A percentile compares a stretch with the other conserved stretches of the same genome.
Evolutionary conservation across 2,329 filamentous ascomycete species (phyloP).

Genomic region (Talaromyces sp.): DNA sequence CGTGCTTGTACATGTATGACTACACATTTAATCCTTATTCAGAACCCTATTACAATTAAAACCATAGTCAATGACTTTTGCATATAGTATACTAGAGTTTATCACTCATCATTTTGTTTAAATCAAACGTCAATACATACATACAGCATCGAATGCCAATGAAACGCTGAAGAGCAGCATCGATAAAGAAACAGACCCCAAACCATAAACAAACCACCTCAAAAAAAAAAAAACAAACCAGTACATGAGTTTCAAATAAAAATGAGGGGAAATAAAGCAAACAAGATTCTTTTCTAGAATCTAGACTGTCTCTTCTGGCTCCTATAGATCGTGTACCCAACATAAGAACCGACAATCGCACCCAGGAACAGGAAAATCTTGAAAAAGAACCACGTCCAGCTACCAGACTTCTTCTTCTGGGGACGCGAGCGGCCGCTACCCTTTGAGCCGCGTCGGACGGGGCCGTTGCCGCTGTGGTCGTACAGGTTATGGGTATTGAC

Average conservation of each 20-base stretch:
- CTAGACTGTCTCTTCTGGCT: constrained; percentile 47
- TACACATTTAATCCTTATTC: no score
- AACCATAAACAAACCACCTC: neutral
- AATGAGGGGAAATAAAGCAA: constrained; percentile 1
- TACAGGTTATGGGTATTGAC: constrained; percentile 87
- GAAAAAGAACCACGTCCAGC: constrained; percentile 68
- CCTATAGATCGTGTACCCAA: constrained; percentile 80
- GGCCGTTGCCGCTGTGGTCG: constrained; percentile 36
- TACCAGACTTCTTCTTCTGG: constrained; percentile 29
- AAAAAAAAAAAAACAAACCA: neutral
- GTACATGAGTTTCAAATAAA: neutral
- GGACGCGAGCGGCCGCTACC: constrained; percentile 10
- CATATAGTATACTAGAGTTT: neutral
- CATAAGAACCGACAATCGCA: constrained; percentile 67
- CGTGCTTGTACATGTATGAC: no score
- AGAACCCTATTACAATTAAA: no score
- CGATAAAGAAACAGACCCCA: constrained; percentile 5
- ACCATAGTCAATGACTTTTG: no score
- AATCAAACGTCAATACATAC: constrained; percentile 2
- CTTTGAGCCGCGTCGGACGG: constrained; percentile 15
- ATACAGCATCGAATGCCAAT: constrained; percentile 1
- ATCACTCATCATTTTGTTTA: neutral
- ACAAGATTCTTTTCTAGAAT: constrained; percentile 14
- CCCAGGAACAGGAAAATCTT: constrained; percentile 75
- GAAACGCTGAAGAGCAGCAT: constrained; percentile 13